Conservation (phyloP, 106 monocot genomes). For the Allium fistulosum region DNA sequence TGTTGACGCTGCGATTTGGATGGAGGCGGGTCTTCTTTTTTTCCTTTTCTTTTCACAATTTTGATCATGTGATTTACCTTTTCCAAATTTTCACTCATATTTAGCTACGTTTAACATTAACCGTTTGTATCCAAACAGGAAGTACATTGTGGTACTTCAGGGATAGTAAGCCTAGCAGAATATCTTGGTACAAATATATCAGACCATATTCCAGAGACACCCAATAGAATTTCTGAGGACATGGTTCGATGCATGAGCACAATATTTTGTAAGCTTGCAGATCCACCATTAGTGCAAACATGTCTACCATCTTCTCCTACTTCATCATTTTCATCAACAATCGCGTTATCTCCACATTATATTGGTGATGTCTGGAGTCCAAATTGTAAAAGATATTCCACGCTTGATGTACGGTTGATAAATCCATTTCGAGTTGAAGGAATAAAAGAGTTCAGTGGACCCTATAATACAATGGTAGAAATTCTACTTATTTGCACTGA, state of each 20-base stretch:
- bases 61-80: too few relatives aligned
- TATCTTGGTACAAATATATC: constrained; percentile 67
- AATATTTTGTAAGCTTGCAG: constrained; percentile 72
- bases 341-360: constrained; percentile 69
- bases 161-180: constrained; percentile 78
- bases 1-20: too few relatives aligned
- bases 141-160: constrained; percentile 25
- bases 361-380: constrained; percentile 71
- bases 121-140: constrained; percentile 19
- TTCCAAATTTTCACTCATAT: too few relatives aligned
- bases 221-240: constrained; percentile 75
- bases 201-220: constrained; percentile 74
- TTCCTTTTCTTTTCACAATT: neutral
- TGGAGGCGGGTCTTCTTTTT: neutral
- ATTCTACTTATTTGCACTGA: constrained; percentile 55
- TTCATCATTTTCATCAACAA: constrained; percentile 86
- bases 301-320: constrained; percentile 44
- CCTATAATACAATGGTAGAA: constrained; percentile 86
- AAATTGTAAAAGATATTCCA: constrained; percentile 40
- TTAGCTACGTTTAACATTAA: constrained; percentile 4
- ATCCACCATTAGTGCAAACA: constrained; percentile 53
- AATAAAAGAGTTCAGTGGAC: constrained; percentile 86
- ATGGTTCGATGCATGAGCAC: constrained; percentile 74
- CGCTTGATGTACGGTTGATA: constrained; percentile 55
- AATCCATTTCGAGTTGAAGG: constrained; percentile 90